Percentiles rank a stretch among this genome's conserved stretches.
phyloP scores from a whole-genome alignment of 2,329 filamentous ascomycete genomes.

The Gliomastix tumulicola region DNA sequence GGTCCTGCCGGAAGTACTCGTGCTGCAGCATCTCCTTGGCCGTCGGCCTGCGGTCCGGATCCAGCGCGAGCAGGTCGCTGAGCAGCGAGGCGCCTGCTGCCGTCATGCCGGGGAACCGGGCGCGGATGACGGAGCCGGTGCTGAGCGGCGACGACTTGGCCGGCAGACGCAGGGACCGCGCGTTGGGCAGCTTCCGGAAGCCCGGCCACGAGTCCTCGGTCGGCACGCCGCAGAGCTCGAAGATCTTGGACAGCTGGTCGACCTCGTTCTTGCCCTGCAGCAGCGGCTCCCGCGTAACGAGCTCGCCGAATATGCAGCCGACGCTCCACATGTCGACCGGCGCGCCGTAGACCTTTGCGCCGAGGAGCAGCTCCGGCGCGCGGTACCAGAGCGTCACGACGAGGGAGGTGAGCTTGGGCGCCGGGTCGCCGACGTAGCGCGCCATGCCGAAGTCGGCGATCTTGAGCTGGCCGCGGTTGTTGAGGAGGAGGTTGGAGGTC shows the following conservation, averaged over 20 bases:
- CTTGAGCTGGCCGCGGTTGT: constrained; percentile 90
- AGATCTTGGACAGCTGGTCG: constrained; percentile 80
- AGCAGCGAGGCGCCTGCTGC: constrained; percentile 66
- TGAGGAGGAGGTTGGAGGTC: constrained; percentile 88
- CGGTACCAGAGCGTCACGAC: constrained; percentile 98
- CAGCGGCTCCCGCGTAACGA: constrained; percentile 75
- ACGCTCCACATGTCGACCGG: constrained; percentile 93
- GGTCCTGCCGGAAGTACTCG: constrained; percentile 82
- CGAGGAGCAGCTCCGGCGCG: constrained; percentile 81
- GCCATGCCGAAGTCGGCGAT: constrained; percentile 99
- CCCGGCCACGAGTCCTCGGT: constrained; percentile 77
- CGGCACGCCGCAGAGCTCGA: constrained; percentile 82
- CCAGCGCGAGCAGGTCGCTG: constrained; percentile 61
- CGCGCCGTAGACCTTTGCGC: constrained; percentile 64
- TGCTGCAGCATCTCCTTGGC: constrained; percentile 71
- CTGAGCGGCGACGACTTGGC: constrained; percentile 23
- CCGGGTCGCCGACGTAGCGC: constrained; percentile 74
- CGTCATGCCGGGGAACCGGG: constrained; percentile 77
- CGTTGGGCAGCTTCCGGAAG: constrained; percentile 83
- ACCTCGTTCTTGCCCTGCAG: constrained; percentile 90
- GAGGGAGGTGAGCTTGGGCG: constrained; percentile 74
- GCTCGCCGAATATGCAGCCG: constrained; percentile 91
- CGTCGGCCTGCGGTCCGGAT: constrained; percentile 64
- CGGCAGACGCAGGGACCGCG: constrained; percentile 68
- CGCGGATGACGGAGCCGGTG: constrained; percentile 53